These are phyloP conservation scores for Aspergillus felis DNA, from an alignment of 2,329 filamentous ascomycete species.

Conservation along the genomic window DNA sequence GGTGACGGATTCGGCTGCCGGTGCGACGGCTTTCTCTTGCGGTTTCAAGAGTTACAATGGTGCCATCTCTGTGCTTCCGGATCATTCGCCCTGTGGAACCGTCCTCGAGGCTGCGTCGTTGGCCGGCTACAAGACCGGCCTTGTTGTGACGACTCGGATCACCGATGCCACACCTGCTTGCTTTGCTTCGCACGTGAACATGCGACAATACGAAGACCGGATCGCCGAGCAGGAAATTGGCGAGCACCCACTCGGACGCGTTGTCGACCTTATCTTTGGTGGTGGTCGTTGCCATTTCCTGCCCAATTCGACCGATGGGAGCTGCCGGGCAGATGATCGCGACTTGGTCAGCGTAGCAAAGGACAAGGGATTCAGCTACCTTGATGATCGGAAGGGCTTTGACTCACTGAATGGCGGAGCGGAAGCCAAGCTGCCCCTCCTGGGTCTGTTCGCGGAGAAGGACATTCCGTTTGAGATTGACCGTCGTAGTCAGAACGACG, in stretches of 20 bases:
- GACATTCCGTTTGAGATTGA: conserved; percentile 96
- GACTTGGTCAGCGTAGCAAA: conserved; percentile 71
- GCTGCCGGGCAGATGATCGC: conserved; percentile 75
- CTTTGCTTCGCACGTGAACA: conserved; percentile 83
- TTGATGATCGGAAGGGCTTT: conserved; percentile 69
- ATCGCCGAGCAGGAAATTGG: conserved; percentile 93
- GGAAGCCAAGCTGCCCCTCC: conserved; percentile 68
- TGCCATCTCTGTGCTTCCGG: conserved; percentile 83
- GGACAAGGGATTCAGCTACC: conserved; percentile 76
- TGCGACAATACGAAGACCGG: conserved; percentile 75
- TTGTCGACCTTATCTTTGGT: conserved; percentile 88
- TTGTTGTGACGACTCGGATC: conserved; percentile 91
- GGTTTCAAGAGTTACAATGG: conserved; percentile 94
- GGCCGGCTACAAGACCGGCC: conserved; percentile 84
- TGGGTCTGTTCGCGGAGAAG: conserved; percentile 76
- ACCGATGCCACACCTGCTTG: conserved; percentile 96
- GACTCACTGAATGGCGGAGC: conserved; percentile 66
- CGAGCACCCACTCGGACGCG: conserved; percentile 76
- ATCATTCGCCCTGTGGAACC: conserved; percentile 83
- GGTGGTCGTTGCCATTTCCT: conserved; percentile 92
- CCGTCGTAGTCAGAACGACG: conserved; percentile 69
- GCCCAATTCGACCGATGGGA: conserved; percentile 72
- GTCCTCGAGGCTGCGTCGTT: conserved; percentile 90
- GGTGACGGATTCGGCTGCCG: conserved; percentile 94
- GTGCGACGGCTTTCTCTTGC: conserved; percentile 93